Evolutionary conservation across 768 basidiomycete genomes (phyloP).

Genomic region (Leccinum broughii): DNA sequence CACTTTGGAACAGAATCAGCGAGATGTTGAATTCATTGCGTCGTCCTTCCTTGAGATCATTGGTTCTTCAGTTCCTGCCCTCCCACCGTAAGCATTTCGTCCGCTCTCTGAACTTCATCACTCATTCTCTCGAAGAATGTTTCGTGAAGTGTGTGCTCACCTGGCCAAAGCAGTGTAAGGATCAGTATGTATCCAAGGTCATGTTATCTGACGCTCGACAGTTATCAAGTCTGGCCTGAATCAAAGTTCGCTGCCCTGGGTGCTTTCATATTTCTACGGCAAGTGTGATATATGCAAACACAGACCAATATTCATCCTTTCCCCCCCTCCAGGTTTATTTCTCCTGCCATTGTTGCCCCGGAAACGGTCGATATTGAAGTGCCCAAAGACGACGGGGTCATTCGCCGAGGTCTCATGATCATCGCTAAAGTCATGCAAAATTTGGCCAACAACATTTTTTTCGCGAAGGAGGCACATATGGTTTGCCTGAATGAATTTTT

Average conservation of each 20-base stretch:
- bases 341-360: conserved; percentile 86
- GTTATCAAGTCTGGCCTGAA: conserved; percentile 72
- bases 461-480: conserved; percentile 90
- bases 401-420: conserved; percentile 79
- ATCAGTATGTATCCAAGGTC: conserved; percentile 3
- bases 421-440: conserved; percentile 94
- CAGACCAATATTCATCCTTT: conserved; percentile 4
- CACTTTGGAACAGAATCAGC: conserved; percentile 65
- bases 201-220: conserved; percentile 25
- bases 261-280: conserved; percentile 91
- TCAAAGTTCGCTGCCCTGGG: conserved; percentile 81
- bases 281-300: conserved; percentile 11
- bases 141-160: conserved; percentile 84
- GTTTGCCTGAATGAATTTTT: conserved; percentile 76
- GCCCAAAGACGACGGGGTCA: conserved; percentile 57
- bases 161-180: conserved; percentile 77
- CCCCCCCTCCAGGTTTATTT: conserved; percentile 70
- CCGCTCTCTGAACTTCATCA: not conserved
- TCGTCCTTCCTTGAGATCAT: conserved; percentile 76
- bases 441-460: conserved; percentile 91
- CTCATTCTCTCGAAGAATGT: conserved; percentile 54
- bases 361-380: conserved; percentile 82
- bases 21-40: conserved; percentile 72
- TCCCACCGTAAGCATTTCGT: conserved; percentile 65
- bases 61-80: conserved; percentile 60